Percentiles rank a stretch among this genome's conserved stretches.
Evolutionary conservation across 1,284 basidiomycete genomes (phyloP).

Genomic region (Papiliotrema laurentii): DNA sequence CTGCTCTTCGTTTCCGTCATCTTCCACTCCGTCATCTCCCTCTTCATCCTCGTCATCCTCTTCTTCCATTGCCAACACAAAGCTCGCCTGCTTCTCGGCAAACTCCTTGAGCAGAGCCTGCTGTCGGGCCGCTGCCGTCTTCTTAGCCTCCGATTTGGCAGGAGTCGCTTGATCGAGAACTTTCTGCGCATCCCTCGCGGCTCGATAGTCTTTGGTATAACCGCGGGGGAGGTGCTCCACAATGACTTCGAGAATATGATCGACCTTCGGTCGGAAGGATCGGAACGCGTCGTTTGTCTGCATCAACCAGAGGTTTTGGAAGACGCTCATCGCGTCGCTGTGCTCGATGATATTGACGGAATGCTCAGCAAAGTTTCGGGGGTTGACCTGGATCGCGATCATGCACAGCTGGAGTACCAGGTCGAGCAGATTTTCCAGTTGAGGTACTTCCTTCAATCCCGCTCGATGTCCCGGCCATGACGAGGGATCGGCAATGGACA

Average conservation of each 20-base stretch:
- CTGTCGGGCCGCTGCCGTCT: constrained; percentile 54
- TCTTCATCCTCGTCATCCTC: constrained; percentile 56
- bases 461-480: constrained; percentile 21
- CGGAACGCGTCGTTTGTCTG: constrained; percentile 71
- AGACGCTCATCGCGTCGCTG: constrained; percentile 51
- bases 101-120: constrained; percentile 88
- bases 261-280: constrained; percentile 62
- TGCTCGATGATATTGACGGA: constrained; percentile 58
- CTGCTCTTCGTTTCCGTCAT: no score
- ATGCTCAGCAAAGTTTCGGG: constrained; percentile 59
- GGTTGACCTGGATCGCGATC: constrained; percentile 69
- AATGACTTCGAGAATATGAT: constrained; percentile 69
- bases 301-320: constrained; percentile 62
- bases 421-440: constrained; percentile 63
- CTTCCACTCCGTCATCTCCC: constrained; percentile 52
- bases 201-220: constrained; percentile 53
- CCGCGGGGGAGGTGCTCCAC: constrained; percentile 50
- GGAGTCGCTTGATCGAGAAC: constrained; percentile 54
- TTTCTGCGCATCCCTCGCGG: constrained; percentile 42
- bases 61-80: constrained; percentile 49
- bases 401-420: constrained; percentile 79
- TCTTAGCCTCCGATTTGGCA: constrained; percentile 27
- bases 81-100: constrained; percentile 82
- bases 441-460: constrained; percentile 23
- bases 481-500: constrained; percentile 26